Conservation (phyloP, 805 yeast species). For the Kazachstania kunashirensis region DNA sequence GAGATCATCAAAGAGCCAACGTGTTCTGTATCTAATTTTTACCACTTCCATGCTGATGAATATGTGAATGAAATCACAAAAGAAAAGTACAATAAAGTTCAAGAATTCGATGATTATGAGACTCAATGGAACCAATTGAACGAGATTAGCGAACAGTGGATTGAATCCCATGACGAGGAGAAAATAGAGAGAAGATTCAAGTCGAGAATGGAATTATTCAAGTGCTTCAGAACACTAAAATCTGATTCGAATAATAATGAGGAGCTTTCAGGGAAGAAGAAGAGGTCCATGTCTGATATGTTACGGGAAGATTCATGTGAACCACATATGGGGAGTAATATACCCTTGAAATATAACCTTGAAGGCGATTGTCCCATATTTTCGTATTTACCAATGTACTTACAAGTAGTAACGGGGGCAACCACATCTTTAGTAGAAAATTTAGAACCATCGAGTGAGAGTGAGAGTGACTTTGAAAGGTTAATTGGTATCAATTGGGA, state of each 20-base stretch:
- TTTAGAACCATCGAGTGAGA: constrained; percentile 11
- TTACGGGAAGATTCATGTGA: neutral
- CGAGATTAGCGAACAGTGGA: constrained; percentile 10
- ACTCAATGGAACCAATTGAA: constrained; percentile 11
- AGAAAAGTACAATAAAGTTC: constrained; percentile 11
- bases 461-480: constrained; percentile 12
- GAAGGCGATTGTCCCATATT: constrained; percentile 57
- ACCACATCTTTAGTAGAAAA: constrained; percentile 41
- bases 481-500: constrained; percentile 56
- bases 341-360: constrained; percentile 35
- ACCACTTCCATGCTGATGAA: constrained; percentile 39
- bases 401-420: constrained; percentile 44
- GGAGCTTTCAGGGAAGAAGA: no score
- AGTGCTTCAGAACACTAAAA: constrained; percentile 9
- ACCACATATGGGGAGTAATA: no score
- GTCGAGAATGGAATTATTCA: constrained; percentile 10
- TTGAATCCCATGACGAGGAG: neutral
- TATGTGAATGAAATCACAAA: constrained; percentile 36
- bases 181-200: constrained; percentile 3
- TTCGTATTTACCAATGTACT: constrained; percentile 42
- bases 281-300: neutral
- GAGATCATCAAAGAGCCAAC: constrained; percentile 11
- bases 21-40: constrained; percentile 31
- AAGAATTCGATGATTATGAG: constrained; percentile 14
- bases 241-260: no score